Percentiles rank a stretch among this genome's conserved stretches.
These are phyloP conservation scores for Phytophthora vignae DNA, from an alignment of 352 stramenopile species.

Conservation along the genomic window DNA sequence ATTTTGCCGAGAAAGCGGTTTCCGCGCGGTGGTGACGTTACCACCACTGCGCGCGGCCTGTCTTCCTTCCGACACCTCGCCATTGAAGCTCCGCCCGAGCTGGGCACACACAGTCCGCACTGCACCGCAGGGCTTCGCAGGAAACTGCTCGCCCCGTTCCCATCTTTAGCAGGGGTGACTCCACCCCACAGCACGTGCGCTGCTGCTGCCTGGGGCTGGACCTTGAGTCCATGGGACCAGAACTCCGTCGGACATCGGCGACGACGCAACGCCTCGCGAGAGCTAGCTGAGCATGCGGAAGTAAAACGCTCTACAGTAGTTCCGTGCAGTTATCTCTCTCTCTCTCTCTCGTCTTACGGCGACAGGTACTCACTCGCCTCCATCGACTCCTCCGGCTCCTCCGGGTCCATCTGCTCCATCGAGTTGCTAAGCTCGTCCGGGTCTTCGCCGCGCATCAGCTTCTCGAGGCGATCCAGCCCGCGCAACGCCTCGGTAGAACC, in stretches of 20 bases:
- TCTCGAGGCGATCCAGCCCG: slow-evolving; percentile 78
- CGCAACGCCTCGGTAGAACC: slow-evolving; percentile 55
- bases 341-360: slow-evolving; percentile 18
- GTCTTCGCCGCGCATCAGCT: slow-evolving; percentile 82
- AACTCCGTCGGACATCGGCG: slow-evolving; percentile 14
- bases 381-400: slow-evolving; percentile 66
- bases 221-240: slow-evolving; percentile 1
- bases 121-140: slow-evolving; percentile 10
- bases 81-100: slow-evolving; percentile 20
- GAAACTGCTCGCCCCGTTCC: slow-evolving; percentile 30
- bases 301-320: slow-evolving; percentile 8
- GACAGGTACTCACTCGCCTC: slow-evolving; percentile 60
- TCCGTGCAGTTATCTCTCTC: background rate
- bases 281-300: slow-evolving; percentile 10
- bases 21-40: slow-evolving; percentile 28
- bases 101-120: slow-evolving; percentile 13
- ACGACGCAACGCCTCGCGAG: slow-evolving; percentile 4
- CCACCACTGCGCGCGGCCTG: slow-evolving; percentile 6
- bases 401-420: slow-evolving; percentile 66
- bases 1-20: slow-evolving; percentile 33
- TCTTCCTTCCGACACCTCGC: slow-evolving; percentile 22
- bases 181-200: slow-evolving; percentile 16
- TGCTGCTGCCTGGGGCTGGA: background rate
- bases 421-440: slow-evolving; percentile 72
- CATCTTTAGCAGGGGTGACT: slow-evolving; percentile 6